Conservation (phyloP, 2,329 filamentous ascomycete genomes). For the Ploettnerulaceae sp. region DNA sequence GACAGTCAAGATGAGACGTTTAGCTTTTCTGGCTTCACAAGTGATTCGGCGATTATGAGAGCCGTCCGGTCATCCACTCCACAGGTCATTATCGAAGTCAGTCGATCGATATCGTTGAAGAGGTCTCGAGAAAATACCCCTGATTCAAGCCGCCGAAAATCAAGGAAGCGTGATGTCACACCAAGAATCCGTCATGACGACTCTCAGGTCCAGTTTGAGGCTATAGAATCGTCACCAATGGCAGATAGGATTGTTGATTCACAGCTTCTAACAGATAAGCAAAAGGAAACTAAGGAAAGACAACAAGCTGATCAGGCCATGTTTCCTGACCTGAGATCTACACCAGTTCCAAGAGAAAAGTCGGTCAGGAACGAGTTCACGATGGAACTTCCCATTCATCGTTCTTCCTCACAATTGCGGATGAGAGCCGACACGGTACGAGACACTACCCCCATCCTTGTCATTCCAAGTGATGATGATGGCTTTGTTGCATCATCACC, state of each 20-base stretch:
- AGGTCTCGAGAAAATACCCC: conserved; percentile 27
- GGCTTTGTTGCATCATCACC: conserved; percentile 50
- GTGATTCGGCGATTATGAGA: conserved; percentile 8
- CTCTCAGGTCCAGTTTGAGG: conserved; percentile 74
- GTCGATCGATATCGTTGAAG: conserved; percentile 16
- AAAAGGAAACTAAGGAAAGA: conserved; percentile 70
- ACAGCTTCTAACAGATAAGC: conserved; percentile 71
- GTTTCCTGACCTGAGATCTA: conserved; percentile 64
- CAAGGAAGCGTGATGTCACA: conserved; percentile 36
- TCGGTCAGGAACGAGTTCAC: conserved; percentile 22
- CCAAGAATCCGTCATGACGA: conserved; percentile 68
- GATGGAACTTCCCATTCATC: conserved; percentile 21
- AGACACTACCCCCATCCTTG: conserved; percentile 27
- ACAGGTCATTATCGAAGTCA: conserved; percentile 22
- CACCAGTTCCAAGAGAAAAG: conserved; percentile 34
- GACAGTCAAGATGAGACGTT: conserved; percentile 32
- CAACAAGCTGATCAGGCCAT: conserved; percentile 61
- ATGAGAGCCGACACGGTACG: conserved; percentile 11
- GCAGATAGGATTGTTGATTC: conserved; percentile 52
- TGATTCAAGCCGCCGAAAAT: conserved; percentile 35
- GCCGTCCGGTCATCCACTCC: conserved; percentile 20
- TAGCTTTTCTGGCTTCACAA: background rate
- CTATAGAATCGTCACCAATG: conserved; percentile 56
- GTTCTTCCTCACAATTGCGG: conserved; percentile 23
- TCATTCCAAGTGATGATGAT: conserved; percentile 27